Percentiles rank a stretch among this genome's conserved stretches.
phyloP scores from a whole-genome alignment of 139 green algal species.

The Picochlorum sp. region DNA sequence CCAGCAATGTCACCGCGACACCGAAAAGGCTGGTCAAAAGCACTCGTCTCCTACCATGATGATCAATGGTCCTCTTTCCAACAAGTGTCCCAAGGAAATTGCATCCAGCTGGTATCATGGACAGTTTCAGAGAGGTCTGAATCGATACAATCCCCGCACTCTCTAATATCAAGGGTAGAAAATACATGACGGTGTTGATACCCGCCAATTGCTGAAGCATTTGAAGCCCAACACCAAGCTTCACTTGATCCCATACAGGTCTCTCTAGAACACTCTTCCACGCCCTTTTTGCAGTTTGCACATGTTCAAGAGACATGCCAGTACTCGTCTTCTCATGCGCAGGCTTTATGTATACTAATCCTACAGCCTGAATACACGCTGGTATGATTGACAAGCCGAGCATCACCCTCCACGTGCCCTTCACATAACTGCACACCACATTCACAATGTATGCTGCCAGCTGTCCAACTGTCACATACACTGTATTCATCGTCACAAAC shows the following conservation, averaged over 20 bases:
- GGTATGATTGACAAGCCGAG: slow-evolving; percentile 55
- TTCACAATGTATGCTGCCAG: slow-evolving; percentile 58
- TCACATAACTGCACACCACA: slow-evolving; percentile 48
- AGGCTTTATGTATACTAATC: neutral
- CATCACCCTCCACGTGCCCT: slow-evolving; percentile 70
- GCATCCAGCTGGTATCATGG: slow-evolving; percentile 44
- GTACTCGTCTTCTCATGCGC: too few relatives aligned
- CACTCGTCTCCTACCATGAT: slow-evolving; percentile 34
- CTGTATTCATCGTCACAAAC: slow-evolving; percentile 53
- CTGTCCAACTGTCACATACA: slow-evolving; percentile 61
- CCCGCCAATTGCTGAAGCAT: slow-evolving; percentile 61
- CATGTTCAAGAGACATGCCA: too few relatives aligned
- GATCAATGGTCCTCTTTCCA: slow-evolving; percentile 43
- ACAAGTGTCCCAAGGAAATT: slow-evolving; percentile 54
- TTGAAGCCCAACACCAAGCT: slow-evolving; percentile 48
- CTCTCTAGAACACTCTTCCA: slow-evolving; percentile 7
- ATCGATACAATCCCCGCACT: slow-evolving; percentile 51
- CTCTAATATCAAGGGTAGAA: slow-evolving; percentile 57
- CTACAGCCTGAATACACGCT: slow-evolving; percentile 35
- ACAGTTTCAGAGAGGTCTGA: slow-evolving; percentile 42
- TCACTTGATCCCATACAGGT: slow-evolving; percentile 15
- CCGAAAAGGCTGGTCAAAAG: slow-evolving; percentile 40
- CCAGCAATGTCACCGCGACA: slow-evolving; percentile 30
- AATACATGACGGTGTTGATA: slow-evolving; percentile 80
- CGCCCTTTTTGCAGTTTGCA: neutral